Evolutionary conservation across 2,329 filamentous ascomycete genomes (phyloP).

Genomic region (Aspergillus versicolor): DNA sequence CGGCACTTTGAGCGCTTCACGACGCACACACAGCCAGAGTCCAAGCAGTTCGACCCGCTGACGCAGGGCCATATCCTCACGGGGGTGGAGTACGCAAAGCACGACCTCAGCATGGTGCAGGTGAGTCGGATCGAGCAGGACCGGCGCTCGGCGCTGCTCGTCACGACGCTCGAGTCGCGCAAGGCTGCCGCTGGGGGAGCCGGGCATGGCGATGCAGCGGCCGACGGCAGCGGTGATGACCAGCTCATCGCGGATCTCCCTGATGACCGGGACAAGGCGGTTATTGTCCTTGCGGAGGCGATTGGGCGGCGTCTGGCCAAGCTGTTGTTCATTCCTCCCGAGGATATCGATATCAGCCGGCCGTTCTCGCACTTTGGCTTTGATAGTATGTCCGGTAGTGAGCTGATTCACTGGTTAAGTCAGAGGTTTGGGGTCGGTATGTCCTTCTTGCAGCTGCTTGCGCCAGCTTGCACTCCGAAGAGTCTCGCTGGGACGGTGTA

Average conservation of each 20-base stretch:
- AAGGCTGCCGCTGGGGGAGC: neutral
- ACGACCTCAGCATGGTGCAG: neutral
- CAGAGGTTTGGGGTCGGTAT: neutral
- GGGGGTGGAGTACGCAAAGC: neutral
- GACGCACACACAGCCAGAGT: neutral
- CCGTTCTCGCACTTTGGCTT: neutral
- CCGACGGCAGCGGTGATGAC: neutral
- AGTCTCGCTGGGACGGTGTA: neutral
- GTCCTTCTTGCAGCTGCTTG: neutral
- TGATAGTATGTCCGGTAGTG: neutral
- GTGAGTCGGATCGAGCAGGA: neutral
- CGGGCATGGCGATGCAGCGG: neutral
- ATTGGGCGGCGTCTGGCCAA: neutral
- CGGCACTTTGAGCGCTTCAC: constrained; percentile 2
- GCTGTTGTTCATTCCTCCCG: neutral
- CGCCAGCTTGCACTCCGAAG: neutral
- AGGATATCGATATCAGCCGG: neutral
- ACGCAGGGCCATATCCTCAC: neutral
- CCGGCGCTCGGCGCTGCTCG: neutral
- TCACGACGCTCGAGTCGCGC: neutral
- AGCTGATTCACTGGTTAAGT: neutral
- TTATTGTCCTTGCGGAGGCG: neutral
- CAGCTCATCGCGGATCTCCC: neutral
- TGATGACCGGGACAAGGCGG: neutral
- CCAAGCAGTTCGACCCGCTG: neutral